phyloP scores from a whole-genome alignment of 2,329 filamentous ascomycete genomes.

The Passalora sequoiae region DNA sequence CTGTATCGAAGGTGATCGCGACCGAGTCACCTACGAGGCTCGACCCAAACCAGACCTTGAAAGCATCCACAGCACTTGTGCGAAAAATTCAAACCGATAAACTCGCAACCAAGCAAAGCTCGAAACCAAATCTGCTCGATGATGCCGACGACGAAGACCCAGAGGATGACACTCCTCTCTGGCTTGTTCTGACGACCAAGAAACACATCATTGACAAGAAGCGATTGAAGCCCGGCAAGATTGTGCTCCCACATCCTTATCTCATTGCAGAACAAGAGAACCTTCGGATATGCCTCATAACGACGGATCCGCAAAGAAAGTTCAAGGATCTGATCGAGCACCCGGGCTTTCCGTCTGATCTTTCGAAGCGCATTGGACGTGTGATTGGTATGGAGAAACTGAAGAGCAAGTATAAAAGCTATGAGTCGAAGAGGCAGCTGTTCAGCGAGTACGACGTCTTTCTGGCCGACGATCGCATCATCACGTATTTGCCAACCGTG shows the following conservation, averaged over 20 bases:
- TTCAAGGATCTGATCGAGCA: conserved; percentile 85
- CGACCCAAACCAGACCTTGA: conserved; percentile 48
- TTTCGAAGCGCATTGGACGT: conserved; percentile 46
- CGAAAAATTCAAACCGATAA: conserved; percentile 44
- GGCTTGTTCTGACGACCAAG: conserved; percentile 60
- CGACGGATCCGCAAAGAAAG: conserved; percentile 71
- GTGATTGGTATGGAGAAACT: conserved; percentile 81
- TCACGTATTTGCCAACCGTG: conserved; percentile 63
- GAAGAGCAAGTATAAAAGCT: conserved; percentile 82
- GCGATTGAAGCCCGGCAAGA: conserved; percentile 77
- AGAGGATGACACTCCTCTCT: conserved; percentile 51
- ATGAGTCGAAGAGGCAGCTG: conserved; percentile 79
- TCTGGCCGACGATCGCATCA: conserved; percentile 82
- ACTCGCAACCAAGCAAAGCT: conserved; percentile 44
- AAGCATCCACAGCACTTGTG: conserved; percentile 56
- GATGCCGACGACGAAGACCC: conserved; percentile 43
- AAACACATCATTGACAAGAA: conserved; percentile 67
- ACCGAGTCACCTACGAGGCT: conserved; percentile 32
- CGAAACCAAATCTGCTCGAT: conserved; percentile 53
- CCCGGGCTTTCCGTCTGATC: conserved; percentile 51
- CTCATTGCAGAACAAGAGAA: conserved; percentile 46
- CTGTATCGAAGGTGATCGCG: conserved; percentile 34
- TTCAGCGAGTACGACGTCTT: conserved; percentile 86
- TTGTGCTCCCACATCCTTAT: conserved; percentile 54
- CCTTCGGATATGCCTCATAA: conserved; percentile 79